phyloP scores from a whole-genome alignment of 495 filamentous ascomycete species.

The Venustampulla echinocandica region DNA sequence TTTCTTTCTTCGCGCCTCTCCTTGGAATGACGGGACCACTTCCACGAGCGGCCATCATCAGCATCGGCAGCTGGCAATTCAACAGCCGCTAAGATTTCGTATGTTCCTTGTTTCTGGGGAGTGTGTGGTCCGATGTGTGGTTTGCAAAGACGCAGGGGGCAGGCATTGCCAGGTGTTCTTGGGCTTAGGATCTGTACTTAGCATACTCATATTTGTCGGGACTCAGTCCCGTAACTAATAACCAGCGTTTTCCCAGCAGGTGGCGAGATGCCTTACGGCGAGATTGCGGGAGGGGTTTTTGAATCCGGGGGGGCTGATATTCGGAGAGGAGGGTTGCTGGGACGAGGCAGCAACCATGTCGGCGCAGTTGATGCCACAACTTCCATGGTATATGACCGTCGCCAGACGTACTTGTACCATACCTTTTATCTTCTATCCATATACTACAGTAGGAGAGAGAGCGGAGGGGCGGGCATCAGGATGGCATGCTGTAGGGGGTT shows the following conservation, averaged over 20 bases:
- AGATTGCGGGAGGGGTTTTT: background rate
- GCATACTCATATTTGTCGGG: constrained; percentile 3
- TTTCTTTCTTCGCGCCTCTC: constrained; percentile 10
- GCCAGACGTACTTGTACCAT: too few species aligned
- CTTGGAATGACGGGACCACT: constrained; percentile 22
- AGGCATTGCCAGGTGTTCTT: constrained; percentile 9
- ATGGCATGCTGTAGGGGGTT: too few species aligned
- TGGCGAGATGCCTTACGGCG: too few species aligned
- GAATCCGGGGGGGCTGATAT: background rate
- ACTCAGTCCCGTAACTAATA: background rate
- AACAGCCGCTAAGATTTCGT: constrained; percentile 14
- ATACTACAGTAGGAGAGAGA: too few species aligned
- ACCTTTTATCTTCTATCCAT: too few species aligned
- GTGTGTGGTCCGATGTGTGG: background rate
- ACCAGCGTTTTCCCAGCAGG: constrained; percentile 6
- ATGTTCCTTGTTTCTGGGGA: constrained; percentile 5
- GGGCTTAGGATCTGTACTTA: constrained; percentile 6
- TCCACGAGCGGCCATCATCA: constrained; percentile 17
- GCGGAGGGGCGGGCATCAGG: too few species aligned
- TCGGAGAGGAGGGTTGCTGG: background rate
- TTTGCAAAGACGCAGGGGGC: background rate
- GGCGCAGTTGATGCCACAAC: too few species aligned
- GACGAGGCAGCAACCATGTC: too few species aligned
- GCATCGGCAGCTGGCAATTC: constrained; percentile 6
- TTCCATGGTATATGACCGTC: too few species aligned